Base-by-base conservation (phyloP, 176 grass and related monocot species). In the Oryza brachyantha region DNA sequence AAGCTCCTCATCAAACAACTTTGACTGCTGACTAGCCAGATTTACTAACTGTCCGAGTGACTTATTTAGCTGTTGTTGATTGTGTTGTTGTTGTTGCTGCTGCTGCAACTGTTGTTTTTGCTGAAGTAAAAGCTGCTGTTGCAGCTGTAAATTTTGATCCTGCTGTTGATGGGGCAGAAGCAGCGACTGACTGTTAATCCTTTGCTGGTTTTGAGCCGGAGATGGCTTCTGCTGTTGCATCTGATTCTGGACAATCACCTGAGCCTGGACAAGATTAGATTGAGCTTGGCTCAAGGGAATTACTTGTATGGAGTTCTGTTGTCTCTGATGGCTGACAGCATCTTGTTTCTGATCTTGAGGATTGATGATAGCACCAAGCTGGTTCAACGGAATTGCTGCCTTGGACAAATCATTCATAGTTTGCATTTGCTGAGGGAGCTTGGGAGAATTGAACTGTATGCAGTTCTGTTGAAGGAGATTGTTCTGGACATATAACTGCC, bases 401-500 rank as follows among this genome's bases (percentile, higher is more conserved):
- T 96, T 99, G 22, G 82, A 29, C 21, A 86, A 32, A 80, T 95
- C 84, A 81, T 86, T 86, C 17, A 66, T 77, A 80, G 86, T 79
- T 71, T 92, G 89, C 64, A 77, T 86, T 87, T 90, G 92, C 70
- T 91, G 96, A 55, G 93, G 84, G 42, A 88, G 65, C 21, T 86
- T 99, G 52, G 85, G 65, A 72, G 81, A 42, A 86, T 85, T 86
- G 65, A 96, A 91, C 35, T 96, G 96, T 70, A 89, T 85, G 26
- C 27, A 84, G 36, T 88, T 95, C 77, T 91, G 95, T 61, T 94
- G 95, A 66, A 93, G 79, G 31, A 92, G 68, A 83, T 93, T 90
- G 83, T 84, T 89, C 77, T 98, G 96, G 84, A 88, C 61, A 52
- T 89, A 87, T 37, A 96, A 58, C 77, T 99, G 96, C 42, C 86